Base-by-base conservation (phyloP, 2,329 filamentous ascomycete species). In the Aspergillus nomiae region DNA sequence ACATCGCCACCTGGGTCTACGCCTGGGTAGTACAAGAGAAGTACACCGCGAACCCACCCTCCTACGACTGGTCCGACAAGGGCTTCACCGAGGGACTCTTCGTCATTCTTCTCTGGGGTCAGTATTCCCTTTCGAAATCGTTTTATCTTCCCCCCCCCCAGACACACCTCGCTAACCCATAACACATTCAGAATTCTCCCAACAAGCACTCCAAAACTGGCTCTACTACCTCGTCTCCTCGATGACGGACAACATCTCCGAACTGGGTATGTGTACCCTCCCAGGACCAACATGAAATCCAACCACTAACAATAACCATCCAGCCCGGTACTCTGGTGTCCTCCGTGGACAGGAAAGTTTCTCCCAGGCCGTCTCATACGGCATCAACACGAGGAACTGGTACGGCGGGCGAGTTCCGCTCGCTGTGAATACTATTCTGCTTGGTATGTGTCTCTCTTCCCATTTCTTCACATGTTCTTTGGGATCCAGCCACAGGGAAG, bases 241-340 rank as follows among this genome's bases (percentile, higher is more conserved):
- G 6, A 86, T 82, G 75, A 86, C 84, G 0, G 82, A 86, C 58
- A 85, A 86, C 56, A 85, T 86, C 62, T 84, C 83, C 0, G 84
- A 87, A 65, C 65, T 76, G 2, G 70, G 70, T 70, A 66, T 50
- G 70, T 64, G 9, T 4, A 8, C 7, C 1, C 21, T 24, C 26
- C 10, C 1, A 3, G 24, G n/a, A 16, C 46, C n/a, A n/a, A 14
- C 21, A 41, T 9, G 21, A 30, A 10, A 7, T 16, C 36, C 46
- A 6, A 28, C 48, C 30, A 28, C 65, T 72, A 26, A 70, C 28
- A 30, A 16, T 10, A 19, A 19, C 2, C 3, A 2, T 34, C 34
- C 16, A 73, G 70, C 72, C 51, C 76, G 81, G 1, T 77, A 80
- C 19, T 77, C 79, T 8, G 81, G 80, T 53, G 77, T 81, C 21